phyloP scores from a whole-genome alignment of 192 early-diverging fungal species.

The Anaeromyces robustus region DNA sequence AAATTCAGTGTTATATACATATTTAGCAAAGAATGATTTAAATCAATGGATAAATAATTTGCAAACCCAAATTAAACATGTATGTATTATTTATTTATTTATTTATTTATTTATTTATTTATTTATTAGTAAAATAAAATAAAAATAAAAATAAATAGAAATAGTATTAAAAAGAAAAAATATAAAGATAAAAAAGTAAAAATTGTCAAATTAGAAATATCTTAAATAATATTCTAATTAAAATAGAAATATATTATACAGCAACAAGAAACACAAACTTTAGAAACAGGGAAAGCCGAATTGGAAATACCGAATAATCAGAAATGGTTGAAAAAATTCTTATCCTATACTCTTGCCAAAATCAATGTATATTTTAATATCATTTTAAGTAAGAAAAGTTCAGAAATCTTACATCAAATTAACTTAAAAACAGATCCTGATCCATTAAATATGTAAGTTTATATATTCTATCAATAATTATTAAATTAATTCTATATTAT shows the following conservation, averaged over 20 bases:
- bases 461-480: too few relatives aligned
- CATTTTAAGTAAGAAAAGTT: background rate
- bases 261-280: background rate
- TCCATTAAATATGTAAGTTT: background rate
- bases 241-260: background rate
- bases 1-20: background rate
- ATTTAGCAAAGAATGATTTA: background rate
- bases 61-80: background rate
- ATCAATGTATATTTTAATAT: background rate
- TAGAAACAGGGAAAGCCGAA: background rate
- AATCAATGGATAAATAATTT: background rate
- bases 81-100: background rate
- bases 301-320: background rate
- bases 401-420: background rate
- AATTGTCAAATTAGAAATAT: too few relatives aligned
- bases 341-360: background rate
- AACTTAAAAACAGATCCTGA: background rate
- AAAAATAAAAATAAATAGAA: too few relatives aligned
- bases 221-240: background rate
- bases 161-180: too few relatives aligned
- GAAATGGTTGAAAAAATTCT: background rate
- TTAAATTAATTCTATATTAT: too few relatives aligned
- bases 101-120: background rate
- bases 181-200: too few relatives aligned
- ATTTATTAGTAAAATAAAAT: too few relatives aligned